Percentiles rank a stretch among this genome's conserved stretches.
Conservation (phyloP, 768 basidiomycete genomes). For the Rhodotorula paludigena region DNA sequence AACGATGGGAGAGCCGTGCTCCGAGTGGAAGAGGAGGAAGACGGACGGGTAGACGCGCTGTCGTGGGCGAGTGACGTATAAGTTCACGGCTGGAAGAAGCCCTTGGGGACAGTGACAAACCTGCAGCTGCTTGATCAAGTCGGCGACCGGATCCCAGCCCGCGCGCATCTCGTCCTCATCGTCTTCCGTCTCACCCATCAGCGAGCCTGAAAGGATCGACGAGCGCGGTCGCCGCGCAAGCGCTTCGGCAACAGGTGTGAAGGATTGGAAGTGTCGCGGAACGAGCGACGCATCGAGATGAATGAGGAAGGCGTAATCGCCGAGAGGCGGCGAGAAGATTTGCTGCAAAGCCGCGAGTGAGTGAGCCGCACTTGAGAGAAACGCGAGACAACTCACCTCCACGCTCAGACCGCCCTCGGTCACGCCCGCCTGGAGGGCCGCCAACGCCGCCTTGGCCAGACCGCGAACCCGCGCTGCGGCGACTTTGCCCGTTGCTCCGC, state of each 20-base stretch:
- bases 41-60: conserved; percentile 59
- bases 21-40: conserved; percentile 70
- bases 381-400: conserved; percentile 52
- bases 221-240: conserved; percentile 45
- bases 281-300: conserved; percentile 62
- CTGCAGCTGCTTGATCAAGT: conserved; percentile 67
- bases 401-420: conserved; percentile 57
- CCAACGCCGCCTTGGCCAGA: conserved; percentile 71
- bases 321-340: conserved; percentile 76
- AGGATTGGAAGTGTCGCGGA: conserved; percentile 69
- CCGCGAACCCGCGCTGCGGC: conserved; percentile 67
- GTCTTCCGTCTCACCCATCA: conserved; percentile 37
- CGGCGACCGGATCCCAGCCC: conserved; percentile 72
- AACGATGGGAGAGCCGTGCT: conserved; percentile 68
- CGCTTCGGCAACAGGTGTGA: conserved; percentile 54
- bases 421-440: conserved; percentile 54
- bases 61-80: conserved; percentile 2
- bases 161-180: conserved; percentile 51
- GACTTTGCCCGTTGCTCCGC: conserved; percentile 59
- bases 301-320: conserved; percentile 80
- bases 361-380: conserved; percentile 6
- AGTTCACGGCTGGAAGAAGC: background rate
- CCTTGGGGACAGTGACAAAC: conserved; percentile 49
- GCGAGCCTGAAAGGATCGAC: conserved; percentile 28
- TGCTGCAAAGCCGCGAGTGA: conserved; percentile 51